Conservation (phyloP, 805 yeast species). For the Nakazawaea peltata region DNA sequence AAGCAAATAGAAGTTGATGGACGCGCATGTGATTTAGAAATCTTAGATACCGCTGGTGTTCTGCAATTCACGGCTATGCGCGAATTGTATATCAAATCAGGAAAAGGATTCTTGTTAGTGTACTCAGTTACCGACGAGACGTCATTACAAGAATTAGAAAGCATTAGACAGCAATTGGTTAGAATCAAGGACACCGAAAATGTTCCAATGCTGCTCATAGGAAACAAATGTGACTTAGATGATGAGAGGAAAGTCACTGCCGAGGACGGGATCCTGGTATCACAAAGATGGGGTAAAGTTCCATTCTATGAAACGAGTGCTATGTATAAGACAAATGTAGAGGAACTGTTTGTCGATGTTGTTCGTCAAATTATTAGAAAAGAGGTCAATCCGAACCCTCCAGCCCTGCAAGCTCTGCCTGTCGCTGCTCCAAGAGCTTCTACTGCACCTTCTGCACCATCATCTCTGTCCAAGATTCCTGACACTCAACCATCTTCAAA, state of each 20-base stretch:
- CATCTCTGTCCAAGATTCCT: too few species aligned
- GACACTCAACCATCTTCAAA: neutral
- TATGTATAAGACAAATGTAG: constrained; percentile 81
- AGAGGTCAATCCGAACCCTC: too few species aligned
- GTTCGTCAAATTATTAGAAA: constrained; percentile 84
- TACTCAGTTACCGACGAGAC: constrained; percentile 53
- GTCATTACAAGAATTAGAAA: constrained; percentile 69
- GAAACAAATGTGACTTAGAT: constrained; percentile 82
- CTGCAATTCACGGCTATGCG: constrained; percentile 96
- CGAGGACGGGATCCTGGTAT: constrained; percentile 76
- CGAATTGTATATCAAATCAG: constrained; percentile 78
- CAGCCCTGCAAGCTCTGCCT: too few species aligned
- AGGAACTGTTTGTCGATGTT: constrained; percentile 82
- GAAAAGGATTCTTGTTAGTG: constrained; percentile 62
- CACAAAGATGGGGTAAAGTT: constrained; percentile 80
- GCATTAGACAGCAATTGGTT: constrained; percentile 75
- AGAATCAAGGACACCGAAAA: constrained; percentile 68
- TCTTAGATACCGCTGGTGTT: constrained; percentile 57
- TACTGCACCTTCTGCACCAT: neutral
- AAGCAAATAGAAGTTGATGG: constrained; percentile 87
- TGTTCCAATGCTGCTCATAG: constrained; percentile 87
- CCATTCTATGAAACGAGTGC: constrained; percentile 94
- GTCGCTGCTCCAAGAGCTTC: constrained; percentile 14
- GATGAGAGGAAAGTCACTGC: constrained; percentile 69
- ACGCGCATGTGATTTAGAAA: constrained; percentile 77